Conservation (phyloP, 805 yeast genomes). For the Yamadazyma nakazawae region DNA sequence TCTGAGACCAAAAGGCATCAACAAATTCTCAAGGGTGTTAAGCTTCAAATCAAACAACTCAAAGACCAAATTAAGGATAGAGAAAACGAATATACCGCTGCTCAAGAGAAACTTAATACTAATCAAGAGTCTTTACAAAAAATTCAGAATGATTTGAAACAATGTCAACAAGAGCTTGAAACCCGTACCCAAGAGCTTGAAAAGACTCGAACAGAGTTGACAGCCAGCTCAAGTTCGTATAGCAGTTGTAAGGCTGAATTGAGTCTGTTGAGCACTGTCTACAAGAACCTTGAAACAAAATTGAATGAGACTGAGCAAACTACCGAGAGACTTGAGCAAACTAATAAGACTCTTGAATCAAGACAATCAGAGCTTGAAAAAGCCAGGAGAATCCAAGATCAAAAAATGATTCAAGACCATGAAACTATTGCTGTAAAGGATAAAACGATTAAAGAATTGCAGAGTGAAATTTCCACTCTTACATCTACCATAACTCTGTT, state of each 20-base stretch:
- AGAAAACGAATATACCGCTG: neutral
- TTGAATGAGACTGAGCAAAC: neutral
- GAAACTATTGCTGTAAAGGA: neutral
- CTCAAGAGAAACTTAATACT: neutral
- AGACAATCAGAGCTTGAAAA: neutral
- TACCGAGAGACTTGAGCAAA: neutral
- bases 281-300: neutral
- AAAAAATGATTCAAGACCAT: constrained; percentile 3
- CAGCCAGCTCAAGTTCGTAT: neutral
- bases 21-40: constrained; percentile 4
- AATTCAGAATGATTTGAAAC: neutral
- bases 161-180: neutral
- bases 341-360: neutral
- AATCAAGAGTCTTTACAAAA: neutral
- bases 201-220: neutral
- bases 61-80: neutral
- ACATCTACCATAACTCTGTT: neutral
- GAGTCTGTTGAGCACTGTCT: neutral
- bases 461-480: neutral
- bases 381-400: constrained; percentile 8
- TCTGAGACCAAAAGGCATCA: constrained; percentile 9
- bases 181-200: neutral
- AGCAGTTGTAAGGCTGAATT: neutral
- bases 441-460: neutral
- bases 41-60: constrained; percentile 1